These are phyloP conservation scores for Pseudogymnoascus sp. DNA, from an alignment of 2,329 filamentous ascomycete genomes.

Conservation along the genomic window DNA sequence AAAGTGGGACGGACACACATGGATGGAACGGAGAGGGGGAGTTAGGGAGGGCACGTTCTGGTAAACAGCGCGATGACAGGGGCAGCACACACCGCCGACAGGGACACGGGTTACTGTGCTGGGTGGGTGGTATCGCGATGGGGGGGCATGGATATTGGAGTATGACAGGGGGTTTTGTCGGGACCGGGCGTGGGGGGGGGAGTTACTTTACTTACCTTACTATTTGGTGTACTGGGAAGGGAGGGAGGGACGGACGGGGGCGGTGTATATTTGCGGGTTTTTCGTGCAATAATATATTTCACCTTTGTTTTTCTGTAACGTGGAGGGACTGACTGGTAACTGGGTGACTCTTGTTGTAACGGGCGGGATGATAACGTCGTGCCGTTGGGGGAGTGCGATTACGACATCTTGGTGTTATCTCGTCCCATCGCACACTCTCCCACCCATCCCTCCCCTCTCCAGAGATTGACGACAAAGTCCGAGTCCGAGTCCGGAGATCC, in stretches of 20 bases:
- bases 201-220: neutral
- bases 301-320: neutral
- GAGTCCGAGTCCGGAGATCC: neutral
- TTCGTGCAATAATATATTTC: neutral
- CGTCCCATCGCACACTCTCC: neutral
- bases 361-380: neutral
- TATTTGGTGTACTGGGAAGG: neutral
- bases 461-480: neutral
- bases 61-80: neutral
- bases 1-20: too few relatives aligned
- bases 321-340: neutral
- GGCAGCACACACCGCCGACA: neutral
- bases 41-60: neutral
- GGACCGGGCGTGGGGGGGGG: neutral
- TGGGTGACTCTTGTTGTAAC: neutral
- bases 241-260: neutral
- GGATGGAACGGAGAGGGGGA: neutral
- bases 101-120: neutral
- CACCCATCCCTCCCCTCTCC: neutral
- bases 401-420: neutral
- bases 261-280: neutral
- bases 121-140: neutral
- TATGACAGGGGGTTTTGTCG: neutral
- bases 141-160: neutral
- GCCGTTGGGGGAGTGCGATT: neutral